Base-by-base conservation (phyloP, 306 rosid species). In the Geum urbanum region DNA sequence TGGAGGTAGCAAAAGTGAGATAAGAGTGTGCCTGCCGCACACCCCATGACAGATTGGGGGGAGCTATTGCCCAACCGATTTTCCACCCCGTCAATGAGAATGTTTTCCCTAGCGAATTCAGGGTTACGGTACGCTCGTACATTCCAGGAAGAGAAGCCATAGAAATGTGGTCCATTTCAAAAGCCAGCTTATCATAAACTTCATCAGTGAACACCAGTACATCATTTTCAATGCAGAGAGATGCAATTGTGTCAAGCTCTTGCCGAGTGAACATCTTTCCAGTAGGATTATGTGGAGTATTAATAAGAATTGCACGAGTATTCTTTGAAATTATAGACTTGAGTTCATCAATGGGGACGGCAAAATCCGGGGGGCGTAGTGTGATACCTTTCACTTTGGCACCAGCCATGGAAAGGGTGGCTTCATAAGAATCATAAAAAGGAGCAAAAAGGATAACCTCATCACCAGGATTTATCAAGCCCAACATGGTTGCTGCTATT, bases 51-150 rank as follows among this genome's bases (percentile, higher is more conserved):
- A 92, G 84, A 82, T 86, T 96, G 0, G 85, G 88, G 0, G 96
- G 96, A 20, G 96, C 96, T 67, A 90, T 82, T 7, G 96, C 90
- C 98, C 96, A 90, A 5, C 96, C 96, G 0, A 92, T 86, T 86
- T 88, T 92, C 98, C 98, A 92, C 19, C 96, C 91, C 0, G 98
- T 92, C 71, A 92, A 81, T 60, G 98, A 92, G 80, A 90, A 92
- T 53, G 98, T 92, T 84, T 92, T 92, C 48, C 96, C 96, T 72
- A 90, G 70, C 24, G 98, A 92, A 77, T 90, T 90, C 92, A 92
- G 69, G 3, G 96, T 92, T 24, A 92, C 96, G 0, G 96, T 92
- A 56, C 90, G 87, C 61, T 92, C 96, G 0, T 74, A 90, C 98
- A 92, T 92, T 67, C 96, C 90, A 2, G 96, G 98, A 66, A 92